Percentiles rank a stretch among this genome's conserved stretches.
phyloP scores from a whole-genome alignment of 148 eudicot genomes.

The Selenicereus undatus region DNA sequence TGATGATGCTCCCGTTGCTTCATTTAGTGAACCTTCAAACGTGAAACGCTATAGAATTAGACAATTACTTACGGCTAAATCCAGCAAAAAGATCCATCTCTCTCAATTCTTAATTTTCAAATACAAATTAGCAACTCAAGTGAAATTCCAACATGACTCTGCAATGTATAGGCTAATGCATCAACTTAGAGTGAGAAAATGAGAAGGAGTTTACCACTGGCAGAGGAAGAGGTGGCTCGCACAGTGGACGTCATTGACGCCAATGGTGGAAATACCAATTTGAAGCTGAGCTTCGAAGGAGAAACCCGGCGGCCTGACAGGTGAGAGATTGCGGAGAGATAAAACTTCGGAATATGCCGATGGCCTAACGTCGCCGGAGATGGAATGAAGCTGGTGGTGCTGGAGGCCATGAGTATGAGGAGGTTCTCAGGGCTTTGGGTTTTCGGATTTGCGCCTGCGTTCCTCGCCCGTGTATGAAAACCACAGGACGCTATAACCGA shows the following conservation, averaged over 20 bases:
- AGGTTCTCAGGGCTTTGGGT: neutral
- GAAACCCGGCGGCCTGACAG: neutral
- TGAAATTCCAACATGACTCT: neutral
- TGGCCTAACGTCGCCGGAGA: neutral
- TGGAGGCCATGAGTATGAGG: neutral
- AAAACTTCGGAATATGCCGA: neutral
- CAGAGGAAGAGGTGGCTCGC: conserved; percentile 16
- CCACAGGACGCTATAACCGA: too few species aligned
- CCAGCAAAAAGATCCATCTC: neutral
- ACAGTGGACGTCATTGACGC: conserved; percentile 22
- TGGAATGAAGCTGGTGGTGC: neutral
- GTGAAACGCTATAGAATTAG: neutral
- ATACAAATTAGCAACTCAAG: neutral
- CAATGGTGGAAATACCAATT: conserved; percentile 3
- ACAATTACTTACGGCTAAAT: neutral
- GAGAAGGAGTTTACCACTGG: conserved; percentile 15
- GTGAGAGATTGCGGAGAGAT: neutral
- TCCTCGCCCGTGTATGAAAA: too few species aligned
- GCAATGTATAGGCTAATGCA: neutral
- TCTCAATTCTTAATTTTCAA: conserved; percentile 5
- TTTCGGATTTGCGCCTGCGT: neutral
- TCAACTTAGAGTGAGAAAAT: neutral
- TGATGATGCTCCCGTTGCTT: conserved; percentile 31
- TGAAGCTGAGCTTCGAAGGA: neutral
- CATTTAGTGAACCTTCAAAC: conserved; percentile 34